Conservation (phyloP, 257 asterid species). For the Solanum medicagineum region DNA sequence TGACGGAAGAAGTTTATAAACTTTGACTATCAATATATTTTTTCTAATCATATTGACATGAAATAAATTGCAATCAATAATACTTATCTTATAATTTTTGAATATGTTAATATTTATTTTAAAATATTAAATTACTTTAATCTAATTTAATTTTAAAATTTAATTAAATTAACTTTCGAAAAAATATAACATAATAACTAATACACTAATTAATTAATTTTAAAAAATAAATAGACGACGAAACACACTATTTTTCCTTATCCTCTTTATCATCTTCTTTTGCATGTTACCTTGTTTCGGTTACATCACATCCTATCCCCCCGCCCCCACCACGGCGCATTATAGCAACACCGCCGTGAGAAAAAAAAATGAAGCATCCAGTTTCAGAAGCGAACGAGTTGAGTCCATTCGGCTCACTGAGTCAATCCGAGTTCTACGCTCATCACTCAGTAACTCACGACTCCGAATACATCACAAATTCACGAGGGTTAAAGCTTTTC, state of each 20-base stretch:
- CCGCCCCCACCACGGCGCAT: not conserved
- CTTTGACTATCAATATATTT: too few species aligned
- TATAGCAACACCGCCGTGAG: not conserved
- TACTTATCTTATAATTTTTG: too few species aligned
- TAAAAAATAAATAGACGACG: not conserved
- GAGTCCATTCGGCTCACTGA: conserved; percentile 63
- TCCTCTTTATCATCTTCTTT: not conserved
- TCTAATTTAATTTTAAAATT: too few species aligned
- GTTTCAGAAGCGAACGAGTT: conserved; percentile 65
- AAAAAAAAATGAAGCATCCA: conserved; percentile 42
- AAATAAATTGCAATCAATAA: too few species aligned
- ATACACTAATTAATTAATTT: too few species aligned
- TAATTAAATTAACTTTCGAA: too few species aligned
- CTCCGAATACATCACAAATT: conserved; percentile 61
- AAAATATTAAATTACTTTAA: too few species aligned
- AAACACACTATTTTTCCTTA: not conserved
- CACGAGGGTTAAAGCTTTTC: conserved; percentile 70
- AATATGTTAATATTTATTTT: too few species aligned
- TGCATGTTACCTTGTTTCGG: not conserved
- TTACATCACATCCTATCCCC: not conserved
- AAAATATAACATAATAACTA: too few species aligned
- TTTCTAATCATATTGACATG: too few species aligned
- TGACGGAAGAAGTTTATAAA: too few species aligned
- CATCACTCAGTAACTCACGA: conserved; percentile 62
- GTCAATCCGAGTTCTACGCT: conserved; percentile 60